Evolutionary conservation across 2,329 filamentous ascomycete genomes (phyloP).

Genomic region (Hymenoscyphus albidus): DNA sequence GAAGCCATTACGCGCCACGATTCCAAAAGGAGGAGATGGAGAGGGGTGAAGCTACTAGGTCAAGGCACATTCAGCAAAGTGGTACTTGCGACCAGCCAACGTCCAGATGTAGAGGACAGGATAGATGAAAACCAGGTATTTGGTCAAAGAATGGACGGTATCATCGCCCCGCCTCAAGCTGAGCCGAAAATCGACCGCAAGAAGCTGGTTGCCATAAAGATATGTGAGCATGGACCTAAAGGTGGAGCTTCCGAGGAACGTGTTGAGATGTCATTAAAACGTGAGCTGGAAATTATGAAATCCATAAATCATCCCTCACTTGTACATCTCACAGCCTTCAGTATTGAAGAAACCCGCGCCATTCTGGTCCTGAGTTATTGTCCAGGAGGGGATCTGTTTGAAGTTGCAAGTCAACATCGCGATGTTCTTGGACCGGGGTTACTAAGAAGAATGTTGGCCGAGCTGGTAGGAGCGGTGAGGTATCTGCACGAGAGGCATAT

Average conservation of each 20-base stretch:
- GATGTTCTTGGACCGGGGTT: conserved; percentile 64
- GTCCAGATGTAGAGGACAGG: conserved; percentile 45
- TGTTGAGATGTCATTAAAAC: conserved; percentile 87
- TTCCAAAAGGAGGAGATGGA: conserved; percentile 71
- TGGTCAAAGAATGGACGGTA: conserved; percentile 28
- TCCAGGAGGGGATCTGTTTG: conserved; percentile 90
- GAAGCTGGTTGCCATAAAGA: conserved; percentile 87
- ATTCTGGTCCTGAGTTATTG: conserved; percentile 88
- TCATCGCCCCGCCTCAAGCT: conserved; percentile 30
- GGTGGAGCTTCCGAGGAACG: conserved; percentile 91
- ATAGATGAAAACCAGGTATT: conserved; percentile 37
- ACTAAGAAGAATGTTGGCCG: conserved; percentile 81
- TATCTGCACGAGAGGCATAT: conserved; percentile 85
- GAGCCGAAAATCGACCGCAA: conserved; percentile 56
- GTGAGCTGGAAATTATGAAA: conserved; percentile 92
- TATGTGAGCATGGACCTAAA: conserved; percentile 90
- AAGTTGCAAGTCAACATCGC: conserved; percentile 73
- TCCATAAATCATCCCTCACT: conserved; percentile 83
- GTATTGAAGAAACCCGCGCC: conserved; percentile 74
- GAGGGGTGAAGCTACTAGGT: conserved; percentile 74
- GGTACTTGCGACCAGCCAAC: conserved; percentile 80
- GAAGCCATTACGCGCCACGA: conserved; percentile 64
- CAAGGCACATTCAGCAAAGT: conserved; percentile 96
- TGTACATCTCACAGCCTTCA: conserved; percentile 89
- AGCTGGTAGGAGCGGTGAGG: conserved; percentile 77